Evolutionary conservation across 228 moss, liverwort and hornwort species (phyloP), one percentile per base, ranked within the genome.

Genomic region (Sphagnum fallax): DNA sequence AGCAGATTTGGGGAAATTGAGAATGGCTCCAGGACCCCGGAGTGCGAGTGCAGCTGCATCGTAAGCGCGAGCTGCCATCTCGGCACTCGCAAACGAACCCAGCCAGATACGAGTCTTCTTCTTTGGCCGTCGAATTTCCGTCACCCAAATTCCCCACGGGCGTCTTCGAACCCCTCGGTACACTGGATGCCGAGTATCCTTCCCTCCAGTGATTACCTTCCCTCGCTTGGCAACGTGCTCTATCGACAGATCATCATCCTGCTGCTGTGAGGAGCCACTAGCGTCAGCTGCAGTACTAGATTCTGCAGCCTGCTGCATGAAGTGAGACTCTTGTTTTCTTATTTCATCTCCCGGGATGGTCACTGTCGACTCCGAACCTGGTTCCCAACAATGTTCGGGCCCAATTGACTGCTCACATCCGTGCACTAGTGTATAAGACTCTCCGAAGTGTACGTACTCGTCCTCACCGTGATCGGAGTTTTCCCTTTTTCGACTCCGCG

Each of bases 11-110:
- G 84, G 84, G 62, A 84, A 84, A 69, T 84, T 84, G 4, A 84
- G 76, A 49, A 76, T 75, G 4, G 84, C 84, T 52, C 74, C 69
- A 4, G 73, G 74, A 61, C 84, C 84, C 61, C 81, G 76, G 16
- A 84, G 73, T 52, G 81, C 79, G 55, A 79, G 48, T 7, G 85
- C 81, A 9, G 81, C 85, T 85, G 76, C 72, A 79, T 77, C 81
- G 10, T 77, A 77, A 0, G 77, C 81, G 70, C 78, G 47, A 1
- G 82, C 82, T 15, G 82, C 78, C 50, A 73, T 67, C 59, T 78
- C 82, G 15, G 78, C 72, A 32, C 32, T 67, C 6, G 67, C 49
- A 60, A 69, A 69, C 8, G 69, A 69, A 0, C 69, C 69, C 32
- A 69, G 8, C 69, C 69, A 69, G 48, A 69, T 69, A 8, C 69